phyloP scores from a whole-genome alignment of 169 alveolate genomes.

The Condylostoma magnum region DNA sequence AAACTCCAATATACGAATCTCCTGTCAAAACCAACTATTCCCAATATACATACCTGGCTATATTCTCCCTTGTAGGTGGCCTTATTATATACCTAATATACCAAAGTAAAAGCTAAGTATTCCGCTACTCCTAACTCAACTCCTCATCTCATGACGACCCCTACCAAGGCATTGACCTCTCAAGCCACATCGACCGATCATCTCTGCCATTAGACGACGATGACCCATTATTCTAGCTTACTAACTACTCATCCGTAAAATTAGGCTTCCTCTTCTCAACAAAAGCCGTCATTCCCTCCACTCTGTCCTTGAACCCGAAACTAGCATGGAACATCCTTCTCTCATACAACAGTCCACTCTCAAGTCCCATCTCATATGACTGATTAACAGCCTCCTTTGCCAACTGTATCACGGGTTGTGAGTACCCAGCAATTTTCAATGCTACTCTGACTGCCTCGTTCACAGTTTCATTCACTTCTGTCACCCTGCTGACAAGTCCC shows the following conservation, averaged over 20 bases:
- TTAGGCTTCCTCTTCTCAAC: conserved; percentile 72
- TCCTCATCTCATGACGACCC: too few relatives aligned
- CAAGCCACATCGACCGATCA: too few relatives aligned
- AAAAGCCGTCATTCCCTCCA: conserved; percentile 88
- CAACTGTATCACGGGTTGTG: conserved; percentile 65
- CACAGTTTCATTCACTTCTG: conserved; percentile 52
- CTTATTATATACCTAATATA: too few relatives aligned
- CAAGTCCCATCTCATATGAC: conserved; percentile 65
- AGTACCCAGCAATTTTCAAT: conserved; percentile 65
- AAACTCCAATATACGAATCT: too few relatives aligned
- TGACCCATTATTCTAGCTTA: neutral
- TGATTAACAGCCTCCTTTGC: conserved; percentile 78
- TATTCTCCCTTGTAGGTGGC: too few relatives aligned
- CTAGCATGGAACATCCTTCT: conserved; percentile 78
- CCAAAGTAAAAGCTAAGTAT: too few relatives aligned
- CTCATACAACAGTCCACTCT: conserved; percentile 75
- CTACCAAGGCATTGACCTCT: too few relatives aligned
- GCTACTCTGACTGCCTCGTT: conserved; percentile 78
- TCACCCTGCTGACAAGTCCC: conserved; percentile 80
- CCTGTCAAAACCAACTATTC: too few relatives aligned
- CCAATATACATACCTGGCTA: too few relatives aligned
- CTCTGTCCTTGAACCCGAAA: conserved; percentile 77
- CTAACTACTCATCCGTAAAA: conserved; percentile 67
- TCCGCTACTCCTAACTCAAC: too few relatives aligned
- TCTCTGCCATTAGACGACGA: too few relatives aligned